phyloP scores from a whole-genome alignment of 495 filamentous ascomycete genomes.

The Acidiella bohemica region DNA sequence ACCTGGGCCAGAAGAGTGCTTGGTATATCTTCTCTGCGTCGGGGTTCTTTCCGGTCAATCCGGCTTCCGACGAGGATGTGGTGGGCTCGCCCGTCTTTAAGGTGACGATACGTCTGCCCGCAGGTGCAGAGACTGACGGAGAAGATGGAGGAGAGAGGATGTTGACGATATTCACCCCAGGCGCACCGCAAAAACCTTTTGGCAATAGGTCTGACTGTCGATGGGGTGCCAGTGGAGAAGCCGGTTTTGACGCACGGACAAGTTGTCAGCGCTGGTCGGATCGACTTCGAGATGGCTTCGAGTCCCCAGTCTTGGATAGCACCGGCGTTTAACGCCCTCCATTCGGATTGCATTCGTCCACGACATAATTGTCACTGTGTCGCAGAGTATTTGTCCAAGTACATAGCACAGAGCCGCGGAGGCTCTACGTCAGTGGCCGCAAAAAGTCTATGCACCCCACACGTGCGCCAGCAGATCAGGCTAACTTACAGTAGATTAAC shows the following conservation, averaged over 20 bases:
- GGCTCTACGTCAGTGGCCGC: too few species aligned
- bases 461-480: too few species aligned
- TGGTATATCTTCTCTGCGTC: constrained; percentile 18
- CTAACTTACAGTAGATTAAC: too few species aligned
- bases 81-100: constrained; percentile 17
- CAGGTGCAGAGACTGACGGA: constrained; percentile 14
- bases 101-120: constrained; percentile 9
- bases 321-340: too few species aligned
- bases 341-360: too few species aligned
- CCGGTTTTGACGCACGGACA: constrained; percentile 13
- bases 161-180: constrained; percentile 10
- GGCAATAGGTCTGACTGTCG: constrained; percentile 17
- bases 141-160: constrained; percentile 8
- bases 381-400: too few species aligned
- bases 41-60: constrained; percentile 19
- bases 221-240: constrained; percentile 11
- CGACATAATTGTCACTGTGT: too few species aligned
- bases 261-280: constrained; percentile 9
- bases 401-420: too few species aligned
- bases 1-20: constrained; percentile 19
- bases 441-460: too few species aligned
- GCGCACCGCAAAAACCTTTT: constrained; percentile 12
- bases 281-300: constrained; percentile 19
- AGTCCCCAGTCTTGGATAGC: constrained; percentile 12
- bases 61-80: constrained; percentile 13